Base-by-base conservation (phyloP, 208 protist species). In the Paratrypanosoma confusum region DNA sequence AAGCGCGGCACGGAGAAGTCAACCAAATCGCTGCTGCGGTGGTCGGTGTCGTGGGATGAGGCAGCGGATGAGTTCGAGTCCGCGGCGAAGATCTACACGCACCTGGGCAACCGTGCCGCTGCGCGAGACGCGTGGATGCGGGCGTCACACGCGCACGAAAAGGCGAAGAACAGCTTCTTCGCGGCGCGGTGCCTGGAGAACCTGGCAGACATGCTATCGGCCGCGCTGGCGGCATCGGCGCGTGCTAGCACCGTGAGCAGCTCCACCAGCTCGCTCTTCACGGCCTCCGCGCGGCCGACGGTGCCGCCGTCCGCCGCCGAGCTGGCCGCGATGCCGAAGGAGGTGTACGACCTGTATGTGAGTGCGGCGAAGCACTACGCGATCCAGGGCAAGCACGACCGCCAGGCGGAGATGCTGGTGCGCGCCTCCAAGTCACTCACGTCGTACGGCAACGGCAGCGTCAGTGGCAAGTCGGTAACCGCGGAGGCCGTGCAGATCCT, bases 51-150 rank as follows among this genome's bases (percentile, higher is more conserved):
- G 53, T 79, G 76, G 60, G 61, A 64, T 26, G 41, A 36, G 25
- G 81, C 76, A 7, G 81, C 71, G 0, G 65, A 60, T 14, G 74
- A 81, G 21, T 87, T 71, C 31, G 74, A 86, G 23, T 68, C 71
- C 17, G 81, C 81, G 1, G 76, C 72, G 13, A 73, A 66, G 46
- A 71, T 86, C 34, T 90, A 80, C 46, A 51, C 66, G 14, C 55
- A 66, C 31, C n/a, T 62, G 6, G 43, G 49, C 7, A 56, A 71
- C 47, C 50, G 60, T 20, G 37, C 34, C 1, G 74, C 68, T 42
- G 63, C 71, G 3, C 41, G 38, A 21, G 61, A 77, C 1, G 60
- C 68, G 7, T 81, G 63, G 62, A 49, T 39, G 14, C 41, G 38
- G 1, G 69, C 74, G 22, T 66, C 65, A 14, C 31, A 64, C 22